Base-by-base conservation (phyloP, 192 early-diverging fungal species). In the Coemansia sp. region DNA sequence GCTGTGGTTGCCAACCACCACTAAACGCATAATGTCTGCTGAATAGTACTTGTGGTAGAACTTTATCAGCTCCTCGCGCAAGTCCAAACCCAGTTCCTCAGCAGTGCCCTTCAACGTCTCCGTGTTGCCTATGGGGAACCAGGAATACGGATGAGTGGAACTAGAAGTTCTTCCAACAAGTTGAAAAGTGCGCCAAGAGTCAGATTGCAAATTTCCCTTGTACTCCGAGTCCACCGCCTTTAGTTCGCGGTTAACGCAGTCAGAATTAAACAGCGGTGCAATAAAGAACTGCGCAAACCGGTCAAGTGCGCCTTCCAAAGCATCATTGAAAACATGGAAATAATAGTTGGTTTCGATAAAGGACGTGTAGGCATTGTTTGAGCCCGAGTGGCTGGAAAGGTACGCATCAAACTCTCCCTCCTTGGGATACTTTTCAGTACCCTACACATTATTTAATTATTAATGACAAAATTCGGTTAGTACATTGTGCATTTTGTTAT, bases 221-320 rank as follows among this genome's bases (percentile, higher is more conserved):
- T 27, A 27, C 27, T 27, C 27, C 27, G 27, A 27, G 2, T 27
- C 94, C 1, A 99, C 94, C 1, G 93, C 95, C 5, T 85, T 82
- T 60, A 97, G 72, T 82, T 99, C 97, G 11, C 93, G 87, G 30
- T 94, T 94, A 15, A 90, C 91, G 65, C 91, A 90, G 22, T 86
- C 85, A 22, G 89, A 85, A 47, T 85, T 81, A 80, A 97, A 93
- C 49, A 96, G 85, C 11, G 97, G 95, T 12, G 85, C 77, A 18
- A 93, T 91, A 69, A 99, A 95, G 74, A 97, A 96, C 69, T 93
- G 88, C 0, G 93, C 85, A 70, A 94, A 92, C 34, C 90, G 73
- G 56, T 88, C 88, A n/a, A 91, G 70, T 29, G 86, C 85, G 24
- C 80, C 85, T 30, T 83, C 86, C 1, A 90, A 70, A 47, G 72